A percentile compares a stretch with the other conserved stretches of the same genome.
Conservation (phyloP, 2,329 filamentous ascomycete genomes). For the Fusarium chuoi region DNA sequence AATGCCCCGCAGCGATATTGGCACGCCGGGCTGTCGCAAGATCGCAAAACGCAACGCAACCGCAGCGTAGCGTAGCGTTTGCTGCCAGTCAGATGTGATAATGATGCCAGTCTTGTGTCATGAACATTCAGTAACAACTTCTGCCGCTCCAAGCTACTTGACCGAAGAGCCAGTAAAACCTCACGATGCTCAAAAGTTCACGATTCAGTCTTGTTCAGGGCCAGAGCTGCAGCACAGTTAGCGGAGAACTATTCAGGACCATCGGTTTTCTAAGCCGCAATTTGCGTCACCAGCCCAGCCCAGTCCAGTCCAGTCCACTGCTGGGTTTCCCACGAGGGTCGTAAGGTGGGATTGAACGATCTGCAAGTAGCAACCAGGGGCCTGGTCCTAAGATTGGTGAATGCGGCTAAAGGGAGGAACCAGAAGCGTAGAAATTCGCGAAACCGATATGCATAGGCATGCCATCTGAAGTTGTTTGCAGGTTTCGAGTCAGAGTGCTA, state of each 20-base stretch:
- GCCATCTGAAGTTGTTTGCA: conserved; percentile 1
- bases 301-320: conserved; percentile 26
- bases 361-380: conserved; percentile 42
- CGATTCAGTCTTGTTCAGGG: conserved; percentile 9
- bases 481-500: background rate
- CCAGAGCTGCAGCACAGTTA: conserved; percentile 13
- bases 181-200: conserved; percentile 5
- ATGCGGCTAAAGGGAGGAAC: conserved; percentile 37
- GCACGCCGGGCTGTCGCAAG: conserved; percentile 32
- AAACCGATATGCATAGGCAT: background rate
- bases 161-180: conserved; percentile 20
- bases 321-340: conserved; percentile 30
- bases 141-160: conserved; percentile 22
- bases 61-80: conserved; percentile 18
- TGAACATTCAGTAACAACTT: conserved; percentile 21
- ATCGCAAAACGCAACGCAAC: conserved; percentile 25
- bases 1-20: conserved; percentile 38
- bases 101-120: conserved; percentile 46
- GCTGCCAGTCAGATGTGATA: conserved; percentile 33
- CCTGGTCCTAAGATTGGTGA: conserved; percentile 35
- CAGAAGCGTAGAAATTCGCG: conserved; percentile 24
- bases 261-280: conserved; percentile 21
- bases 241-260: conserved; percentile 3
- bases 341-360: conserved; percentile 41
- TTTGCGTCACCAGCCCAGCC: conserved; percentile 38